Evolutionary conservation across 2,329 filamentous ascomycete genomes (phyloP).

Genomic region (Colletotrichum tropicicola): DNA sequence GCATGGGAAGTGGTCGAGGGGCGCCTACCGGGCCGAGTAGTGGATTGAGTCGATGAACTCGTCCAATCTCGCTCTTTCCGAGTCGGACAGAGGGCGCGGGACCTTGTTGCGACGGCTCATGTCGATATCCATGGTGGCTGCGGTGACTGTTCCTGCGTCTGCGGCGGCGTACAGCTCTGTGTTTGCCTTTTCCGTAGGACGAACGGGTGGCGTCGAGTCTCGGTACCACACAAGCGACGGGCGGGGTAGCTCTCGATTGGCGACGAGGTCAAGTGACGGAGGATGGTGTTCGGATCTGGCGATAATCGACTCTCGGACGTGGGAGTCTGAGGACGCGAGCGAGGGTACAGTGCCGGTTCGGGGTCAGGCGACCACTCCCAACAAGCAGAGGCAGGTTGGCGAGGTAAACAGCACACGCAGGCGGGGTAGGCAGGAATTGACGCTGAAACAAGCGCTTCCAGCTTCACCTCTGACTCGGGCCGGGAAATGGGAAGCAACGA

Average conservation of each 20-base stretch:
- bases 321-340: conserved; percentile 13
- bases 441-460: conserved; percentile 26
- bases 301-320: conserved; percentile 7
- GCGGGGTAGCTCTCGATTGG: conserved; percentile 5
- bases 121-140: conserved; percentile 69
- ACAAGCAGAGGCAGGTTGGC: conserved; percentile 7
- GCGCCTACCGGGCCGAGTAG: conserved; percentile 83
- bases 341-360: conserved; percentile 2
- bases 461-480: conserved; percentile 20
- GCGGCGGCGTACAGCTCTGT: neutral
- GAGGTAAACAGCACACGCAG: conserved; percentile 27
- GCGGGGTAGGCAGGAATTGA: conserved; percentile 30
- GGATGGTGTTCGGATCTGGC: conserved; percentile 3
- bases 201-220: conserved; percentile 23
- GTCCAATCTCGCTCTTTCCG: conserved; percentile 84
- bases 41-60: conserved; percentile 95
- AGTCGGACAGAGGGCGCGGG: conserved; percentile 81
- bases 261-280: conserved; percentile 1
- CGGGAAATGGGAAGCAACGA: conserved; percentile 16
- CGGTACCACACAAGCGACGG: conserved; percentile 21
- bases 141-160: neutral
- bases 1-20: neutral
- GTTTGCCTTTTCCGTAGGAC: conserved; percentile 12
- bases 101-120: conserved; percentile 85
- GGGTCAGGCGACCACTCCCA: conserved; percentile 27